Evolutionary conservation across 2,329 filamentous ascomycete species (phyloP), one percentile per base, ranked within the genome.

Genomic region (Fonsecaea erecta): DNA sequence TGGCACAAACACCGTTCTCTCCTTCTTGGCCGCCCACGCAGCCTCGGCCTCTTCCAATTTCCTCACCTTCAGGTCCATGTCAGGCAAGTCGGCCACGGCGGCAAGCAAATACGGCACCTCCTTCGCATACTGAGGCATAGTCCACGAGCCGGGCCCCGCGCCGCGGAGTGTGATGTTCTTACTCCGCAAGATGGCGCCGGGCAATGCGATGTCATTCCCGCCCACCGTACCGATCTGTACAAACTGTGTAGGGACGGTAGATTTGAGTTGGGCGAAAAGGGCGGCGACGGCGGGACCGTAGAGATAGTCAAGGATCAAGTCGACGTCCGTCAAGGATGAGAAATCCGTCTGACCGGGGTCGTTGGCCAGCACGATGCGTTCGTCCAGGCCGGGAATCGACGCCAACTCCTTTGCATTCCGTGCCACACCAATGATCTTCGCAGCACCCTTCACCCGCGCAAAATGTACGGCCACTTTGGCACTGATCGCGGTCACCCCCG

Each of bases 271-370:
- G 4, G 73, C 70, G 7, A 86, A 74, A 9, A 83, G 73, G 4
- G 79, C 77, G 11, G 77, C 69, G 0, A 80, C 73, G 16, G 80
- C 76, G 0, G 78, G 75, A 0, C 85, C 85, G 73, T 84, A 86
- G 7, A 88, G 74, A 70, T 86, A 88, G 70, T 88, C 85, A 1
- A 88, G 75, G 2, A 87, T 78, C 2, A 87, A 77, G 66, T 87
- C 84, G 34, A 81, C 80, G 37, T 81, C 78, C 1, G 77, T 79
- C 0, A 82, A 75, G 8, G 74, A 72, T 16, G 64, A 62, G 46
- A 64, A 71, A 67, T 86, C 84, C 0, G 79, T 81, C 40, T 82
- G 75, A 2, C 72, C 70, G 26, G 62, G 57, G 0, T 76, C 66
- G 2, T 76, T 67, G 18, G 75, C 73, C 9, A 86, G 75, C 37